Evolutionary conservation across 2,329 filamentous ascomycete species (phyloP).

Genomic region (Stachybotrys chartarum): DNA sequence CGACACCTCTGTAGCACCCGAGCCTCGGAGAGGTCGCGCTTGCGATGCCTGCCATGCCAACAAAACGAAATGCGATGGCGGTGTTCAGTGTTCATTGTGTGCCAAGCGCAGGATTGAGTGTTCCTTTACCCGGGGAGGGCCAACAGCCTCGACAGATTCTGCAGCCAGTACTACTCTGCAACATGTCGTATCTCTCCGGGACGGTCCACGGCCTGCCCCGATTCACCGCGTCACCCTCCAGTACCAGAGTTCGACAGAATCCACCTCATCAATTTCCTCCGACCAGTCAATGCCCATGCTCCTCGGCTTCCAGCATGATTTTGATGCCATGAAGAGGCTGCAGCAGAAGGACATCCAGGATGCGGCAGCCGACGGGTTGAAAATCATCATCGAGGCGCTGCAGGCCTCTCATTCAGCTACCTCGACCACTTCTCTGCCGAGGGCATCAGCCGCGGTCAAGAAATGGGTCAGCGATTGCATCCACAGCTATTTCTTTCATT

Average conservation of each 20-base stretch:
- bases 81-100: constrained; percentile 29
- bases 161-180: neutral
- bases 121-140: constrained; percentile 20
- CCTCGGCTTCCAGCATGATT: neutral
- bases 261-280: neutral
- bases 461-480: neutral
- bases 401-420: neutral
- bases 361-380: neutral
- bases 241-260: neutral
- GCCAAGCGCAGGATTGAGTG: constrained; percentile 29
- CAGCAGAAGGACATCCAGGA: neutral
- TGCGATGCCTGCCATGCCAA: constrained; percentile 36
- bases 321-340: neutral
- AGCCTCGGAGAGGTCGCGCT: constrained; percentile 27
- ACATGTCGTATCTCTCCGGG: neutral
- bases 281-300: neutral
- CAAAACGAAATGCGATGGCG: constrained; percentile 37
- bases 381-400: neutral
- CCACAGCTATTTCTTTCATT: constrained; percentile 27
- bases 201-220: neutral
- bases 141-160: neutral
- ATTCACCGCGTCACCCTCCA: neutral
- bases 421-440: neutral
- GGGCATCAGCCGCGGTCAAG: neutral
- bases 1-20: constrained; percentile 19